These are phyloP conservation scores for Hericium alpestre DNA, from an alignment of 768 basidiomycete genomes.

Conservation along the genomic window DNA sequence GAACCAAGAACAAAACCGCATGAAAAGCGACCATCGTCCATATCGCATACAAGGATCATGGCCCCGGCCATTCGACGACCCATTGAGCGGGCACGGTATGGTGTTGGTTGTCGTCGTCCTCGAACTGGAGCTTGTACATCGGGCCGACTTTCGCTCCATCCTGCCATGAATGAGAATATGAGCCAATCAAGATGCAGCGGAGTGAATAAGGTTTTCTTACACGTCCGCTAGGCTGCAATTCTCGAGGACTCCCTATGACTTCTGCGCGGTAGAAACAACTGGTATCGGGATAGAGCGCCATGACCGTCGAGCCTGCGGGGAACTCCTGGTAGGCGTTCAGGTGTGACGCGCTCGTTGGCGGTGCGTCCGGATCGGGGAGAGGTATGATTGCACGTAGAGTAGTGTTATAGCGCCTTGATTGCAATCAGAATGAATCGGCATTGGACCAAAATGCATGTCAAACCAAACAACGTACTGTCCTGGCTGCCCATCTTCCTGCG, in stretches of 20 bases:
- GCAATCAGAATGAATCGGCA: not conserved
- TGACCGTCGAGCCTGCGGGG: slow-evolving; percentile 57
- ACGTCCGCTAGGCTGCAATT: slow-evolving; percentile 25
- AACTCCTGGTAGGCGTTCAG: slow-evolving; percentile 65
- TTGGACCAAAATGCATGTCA: not conserved
- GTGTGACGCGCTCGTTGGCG: slow-evolving; percentile 49
- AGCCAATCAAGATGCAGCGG: slow-evolving; percentile 13
- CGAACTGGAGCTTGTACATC: slow-evolving; percentile 73
- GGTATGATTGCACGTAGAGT: slow-evolving; percentile 66
- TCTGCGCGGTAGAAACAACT: slow-evolving; percentile 87
- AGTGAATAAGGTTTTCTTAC: slow-evolving; percentile 21
- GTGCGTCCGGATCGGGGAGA: slow-evolving; percentile 61
- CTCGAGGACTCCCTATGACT: slow-evolving; percentile 58
- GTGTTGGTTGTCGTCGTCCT: slow-evolving; percentile 81
- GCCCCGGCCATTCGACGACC: slow-evolving; percentile 74
- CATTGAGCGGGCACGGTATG: slow-evolving; percentile 65
- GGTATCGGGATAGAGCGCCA: slow-evolving; percentile 86
- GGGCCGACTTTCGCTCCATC: slow-evolving; percentile 39
- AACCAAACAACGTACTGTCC: slow-evolving; percentile 31
- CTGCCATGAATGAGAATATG: not conserved
- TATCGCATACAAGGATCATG: slow-evolving; percentile 1
- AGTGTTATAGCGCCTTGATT: slow-evolving; percentile 52
- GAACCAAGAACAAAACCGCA: too few relatives aligned
- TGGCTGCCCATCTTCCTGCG: slow-evolving; percentile 70
- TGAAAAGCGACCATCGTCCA: too few relatives aligned